A percentile compares a stretch with the other conserved stretches of the same genome.
Conservation (phyloP, 257 asterid genomes). For the Solanum sitiens region DNA sequence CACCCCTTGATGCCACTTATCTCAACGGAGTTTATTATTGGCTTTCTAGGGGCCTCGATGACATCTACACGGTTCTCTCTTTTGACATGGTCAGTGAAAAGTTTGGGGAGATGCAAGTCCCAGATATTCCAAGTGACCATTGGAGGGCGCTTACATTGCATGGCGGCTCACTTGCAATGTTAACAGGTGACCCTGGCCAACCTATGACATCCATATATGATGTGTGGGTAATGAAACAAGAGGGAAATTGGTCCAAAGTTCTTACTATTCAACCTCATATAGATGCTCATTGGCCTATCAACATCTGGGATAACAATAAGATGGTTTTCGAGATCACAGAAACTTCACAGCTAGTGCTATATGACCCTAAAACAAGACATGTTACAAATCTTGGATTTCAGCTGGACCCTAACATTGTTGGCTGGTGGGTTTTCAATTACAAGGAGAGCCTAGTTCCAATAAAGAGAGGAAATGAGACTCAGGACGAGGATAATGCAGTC, state of each 20-base stretch:
- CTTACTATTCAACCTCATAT: neutral
- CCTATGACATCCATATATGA: neutral
- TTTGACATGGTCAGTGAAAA: no score
- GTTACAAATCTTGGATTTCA: neutral
- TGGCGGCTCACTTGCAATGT: no score
- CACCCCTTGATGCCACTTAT: neutral
- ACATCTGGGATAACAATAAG: no score
- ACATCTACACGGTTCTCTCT: no score
- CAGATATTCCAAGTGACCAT: no score
- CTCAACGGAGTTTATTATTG: neutral
- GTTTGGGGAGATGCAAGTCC: no score
- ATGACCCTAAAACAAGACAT: neutral
- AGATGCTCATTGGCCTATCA: no score
- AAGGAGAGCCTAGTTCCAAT: neutral
- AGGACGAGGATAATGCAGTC: neutral
- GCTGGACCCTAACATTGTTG: neutral
- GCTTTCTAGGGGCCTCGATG: neutral
- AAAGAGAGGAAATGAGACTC: slow-evolving; percentile 8
- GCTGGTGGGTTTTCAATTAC: neutral
- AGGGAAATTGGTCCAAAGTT: neutral
- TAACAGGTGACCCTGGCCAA: neutral
- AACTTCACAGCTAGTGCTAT: no score
- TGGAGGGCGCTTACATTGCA: no score
- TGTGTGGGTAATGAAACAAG: neutral
- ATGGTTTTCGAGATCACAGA: no score